Evolutionary conservation across 2,329 filamentous ascomycete genomes (phyloP), one percentile per base, ranked within the genome.

Genomic region (Mariannaea sp.): DNA sequence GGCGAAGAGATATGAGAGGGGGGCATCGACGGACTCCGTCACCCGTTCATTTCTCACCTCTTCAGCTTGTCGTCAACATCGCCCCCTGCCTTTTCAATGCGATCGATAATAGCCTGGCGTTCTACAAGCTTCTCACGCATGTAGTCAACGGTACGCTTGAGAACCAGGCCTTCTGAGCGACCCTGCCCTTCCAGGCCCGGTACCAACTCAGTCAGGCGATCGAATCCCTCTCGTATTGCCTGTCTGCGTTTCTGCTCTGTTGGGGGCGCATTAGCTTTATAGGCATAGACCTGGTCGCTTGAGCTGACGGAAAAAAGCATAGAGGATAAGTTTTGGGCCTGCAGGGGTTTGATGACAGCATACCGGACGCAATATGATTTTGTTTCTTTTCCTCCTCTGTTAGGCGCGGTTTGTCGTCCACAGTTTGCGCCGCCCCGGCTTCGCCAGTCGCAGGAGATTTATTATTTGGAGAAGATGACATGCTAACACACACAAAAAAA

Each of bases 121-220:
- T 83, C 80, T 41, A 78, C 74, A 7, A 90, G 71, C 67, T 86
- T 77, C 56, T 84, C 73, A 35, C 77, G 77, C 66, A 89, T 86
- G 57, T 80, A 87, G 12, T 87, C 84, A 24, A 88, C 82, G 0
- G 87, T 88, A 59, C 81, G 81, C 58, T 86, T 84, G 17, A 96
- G 78, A n/a, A 96, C 90, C 14, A 91, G 79, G 22, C 89, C 90
- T 71, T 96, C 92, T 59, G 90, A 94, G 39, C 91, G 85, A 1
- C 89, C 92, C 66, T 92, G 88, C 1, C 92, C 92, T 64, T 90
- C 83, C 47, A 95, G 79, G 0, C 89, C 90, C 0, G 92, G 92
- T 1, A 96, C 90, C 26, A 95, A 80, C 47, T 86, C 83, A 13
- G 89, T 89, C 20, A 96, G 80, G 27, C 86, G 82, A 70, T 96